Conservation (phyloP, 495 filamentous ascomycete genomes). For the Friedmanniomyces simplex region DNA sequence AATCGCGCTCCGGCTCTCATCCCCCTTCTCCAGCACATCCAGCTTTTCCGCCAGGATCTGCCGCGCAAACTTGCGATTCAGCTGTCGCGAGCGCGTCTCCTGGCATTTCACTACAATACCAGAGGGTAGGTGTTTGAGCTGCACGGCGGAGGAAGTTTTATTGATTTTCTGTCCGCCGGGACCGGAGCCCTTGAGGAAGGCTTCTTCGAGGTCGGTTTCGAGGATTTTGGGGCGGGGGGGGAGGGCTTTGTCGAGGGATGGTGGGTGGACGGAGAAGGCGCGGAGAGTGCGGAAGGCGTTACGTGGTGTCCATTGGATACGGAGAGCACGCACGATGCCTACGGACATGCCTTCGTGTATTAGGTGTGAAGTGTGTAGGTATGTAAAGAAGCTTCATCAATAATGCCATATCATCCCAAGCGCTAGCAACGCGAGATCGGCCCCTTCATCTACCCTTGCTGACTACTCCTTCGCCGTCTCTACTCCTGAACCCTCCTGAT, state of each 20-base stretch:
- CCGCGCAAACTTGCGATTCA: constrained; percentile 84
- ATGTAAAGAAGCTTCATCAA: too few relatives aligned
- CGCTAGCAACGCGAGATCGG: background rate
- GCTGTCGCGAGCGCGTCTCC: constrained; percentile 71
- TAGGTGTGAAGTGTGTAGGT: background rate
- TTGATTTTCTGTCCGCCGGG: constrained; percentile 98
- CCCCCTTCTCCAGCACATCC: constrained; percentile 55
- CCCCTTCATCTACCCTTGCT: background rate
- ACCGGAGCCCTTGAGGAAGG: constrained; percentile 83
- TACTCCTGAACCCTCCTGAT: background rate
- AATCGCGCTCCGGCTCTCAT: constrained; percentile 45
- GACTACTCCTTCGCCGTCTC: background rate
- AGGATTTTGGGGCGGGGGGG: constrained; percentile 65
- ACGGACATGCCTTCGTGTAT: background rate
- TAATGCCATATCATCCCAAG: too few relatives aligned
- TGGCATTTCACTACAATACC: constrained; percentile 88
- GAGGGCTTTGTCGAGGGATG: constrained; percentile 42
- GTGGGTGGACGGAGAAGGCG: background rate
- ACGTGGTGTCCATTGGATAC: background rate
- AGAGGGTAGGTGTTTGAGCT: constrained; percentile 80
- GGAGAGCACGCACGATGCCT: background rate
- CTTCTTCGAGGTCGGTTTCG: constrained; percentile 69
- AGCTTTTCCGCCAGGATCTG: constrained; percentile 64
- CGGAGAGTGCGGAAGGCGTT: background rate
- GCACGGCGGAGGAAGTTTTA: constrained; percentile 93